Conservation (phyloP, 176 grass and related monocot species). For the Aegilops bicornis region DNA sequence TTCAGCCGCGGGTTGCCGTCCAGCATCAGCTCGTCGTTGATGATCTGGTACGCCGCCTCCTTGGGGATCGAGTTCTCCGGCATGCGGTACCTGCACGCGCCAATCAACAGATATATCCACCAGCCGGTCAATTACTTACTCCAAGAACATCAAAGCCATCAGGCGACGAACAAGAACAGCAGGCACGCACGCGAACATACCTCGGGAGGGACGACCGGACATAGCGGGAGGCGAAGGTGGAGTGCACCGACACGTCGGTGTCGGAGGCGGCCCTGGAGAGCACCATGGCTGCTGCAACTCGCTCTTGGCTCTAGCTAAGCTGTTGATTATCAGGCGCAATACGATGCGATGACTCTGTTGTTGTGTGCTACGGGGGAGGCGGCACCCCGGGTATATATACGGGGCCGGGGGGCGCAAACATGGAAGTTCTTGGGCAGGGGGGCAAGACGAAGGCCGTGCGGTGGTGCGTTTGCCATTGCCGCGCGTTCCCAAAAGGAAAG, state of each 20-base stretch:
- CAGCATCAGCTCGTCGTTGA: conserved; percentile 99
- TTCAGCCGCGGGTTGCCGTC: conserved; percentile 98
- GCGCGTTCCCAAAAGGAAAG: background rate
- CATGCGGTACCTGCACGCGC: conserved; percentile 63
- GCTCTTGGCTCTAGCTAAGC: background rate
- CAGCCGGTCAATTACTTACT: background rate
- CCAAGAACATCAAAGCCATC: background rate
- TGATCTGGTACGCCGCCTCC: conserved; percentile 99
- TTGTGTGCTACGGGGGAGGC: conserved; percentile 15
- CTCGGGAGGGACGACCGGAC: conserved; percentile 82
- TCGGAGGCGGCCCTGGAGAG: conserved; percentile 69
- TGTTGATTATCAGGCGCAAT: background rate
- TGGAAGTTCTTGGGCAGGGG: background rate
- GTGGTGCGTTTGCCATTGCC: background rate
- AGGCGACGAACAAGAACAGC: background rate
- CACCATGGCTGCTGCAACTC: conserved; percentile 22
- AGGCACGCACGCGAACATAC: background rate
- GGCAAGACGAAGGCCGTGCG: background rate
- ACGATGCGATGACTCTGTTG: background rate
- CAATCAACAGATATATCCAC: background rate
- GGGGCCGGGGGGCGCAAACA: background rate
- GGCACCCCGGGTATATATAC: conserved; percentile 23
- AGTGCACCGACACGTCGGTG: conserved; percentile 78
- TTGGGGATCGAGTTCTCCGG: conserved; percentile 93
- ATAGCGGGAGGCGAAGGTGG: conserved; percentile 95